Percentiles rank a stretch among this genome's conserved stretches.
These are phyloP conservation scores for Apocynum venetum DNA, from an alignment of 257 asterid genomes.

Conservation along the genomic window DNA sequence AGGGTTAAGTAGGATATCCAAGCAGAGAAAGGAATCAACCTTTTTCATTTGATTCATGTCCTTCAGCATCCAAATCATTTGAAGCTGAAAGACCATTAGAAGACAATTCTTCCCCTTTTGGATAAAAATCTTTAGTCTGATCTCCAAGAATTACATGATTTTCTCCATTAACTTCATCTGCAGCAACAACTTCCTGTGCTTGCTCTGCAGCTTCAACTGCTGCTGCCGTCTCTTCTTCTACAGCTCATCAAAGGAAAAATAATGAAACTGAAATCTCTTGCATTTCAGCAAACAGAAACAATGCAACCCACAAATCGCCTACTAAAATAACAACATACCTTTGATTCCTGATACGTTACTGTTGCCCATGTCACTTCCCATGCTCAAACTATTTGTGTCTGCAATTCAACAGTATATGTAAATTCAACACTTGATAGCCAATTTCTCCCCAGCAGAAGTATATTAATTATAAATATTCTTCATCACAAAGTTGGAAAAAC, in stretches of 20 bases:
- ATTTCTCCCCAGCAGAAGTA: constrained; percentile 11
- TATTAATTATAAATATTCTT: constrained; percentile 16
- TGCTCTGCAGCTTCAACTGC: constrained; percentile 22
- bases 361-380: constrained; percentile 66
- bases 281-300: background rate
- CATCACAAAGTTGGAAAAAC: constrained; percentile 13
- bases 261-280: background rate
- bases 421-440: constrained; percentile 20
- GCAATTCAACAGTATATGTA: constrained; percentile 26
- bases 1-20: background rate
- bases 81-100: constrained; percentile 17
- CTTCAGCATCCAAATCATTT: constrained; percentile 14
- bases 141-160: constrained; percentile 25
- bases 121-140: constrained; percentile 25
- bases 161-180: constrained; percentile 27
- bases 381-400: constrained; percentile 29
- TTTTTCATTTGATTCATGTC: constrained; percentile 16
- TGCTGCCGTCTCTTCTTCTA: constrained; percentile 31
- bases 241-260: background rate
- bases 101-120: constrained; percentile 19
- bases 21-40: constrained; percentile 28
- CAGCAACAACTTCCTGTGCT: constrained; percentile 10
- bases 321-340: constrained; percentile 33
- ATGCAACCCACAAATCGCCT: too few relatives aligned
- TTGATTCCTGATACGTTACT: constrained; percentile 54